A percentile compares a stretch with the other conserved stretches of the same genome.
These are phyloP conservation scores for Spergularia marina DNA, from an alignment of 148 eudicot species.

Conservation along the genomic window DNA sequence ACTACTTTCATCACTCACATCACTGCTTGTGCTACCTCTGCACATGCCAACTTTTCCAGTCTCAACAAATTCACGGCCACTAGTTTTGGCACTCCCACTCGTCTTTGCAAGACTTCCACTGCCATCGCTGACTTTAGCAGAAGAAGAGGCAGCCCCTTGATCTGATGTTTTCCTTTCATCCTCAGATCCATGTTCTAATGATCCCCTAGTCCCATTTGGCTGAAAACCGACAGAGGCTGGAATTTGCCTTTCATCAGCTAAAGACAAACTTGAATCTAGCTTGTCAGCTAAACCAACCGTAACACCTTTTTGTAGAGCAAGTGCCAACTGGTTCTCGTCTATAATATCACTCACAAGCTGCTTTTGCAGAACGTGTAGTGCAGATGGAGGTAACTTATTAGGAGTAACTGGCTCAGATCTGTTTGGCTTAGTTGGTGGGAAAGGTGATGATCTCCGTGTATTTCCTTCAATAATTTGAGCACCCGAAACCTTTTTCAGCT, in stretches of 20 bases:
- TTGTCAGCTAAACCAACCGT: conserved; percentile 39
- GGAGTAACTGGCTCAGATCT: conserved; percentile 34
- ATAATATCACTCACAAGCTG: conserved; percentile 22
- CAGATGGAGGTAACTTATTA: conserved; percentile 29
- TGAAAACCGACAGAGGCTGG: conserved; percentile 9
- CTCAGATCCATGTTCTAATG: conserved; percentile 31
- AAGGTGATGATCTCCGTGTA: conserved; percentile 31
- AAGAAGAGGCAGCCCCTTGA: conserved; percentile 36
- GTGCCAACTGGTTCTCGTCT: conserved; percentile 27
- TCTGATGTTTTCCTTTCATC: conserved; percentile 47
- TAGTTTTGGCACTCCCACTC: conserved; percentile 69
- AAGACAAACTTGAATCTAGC: conserved; percentile 42
- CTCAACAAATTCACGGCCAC: conserved; percentile 63
- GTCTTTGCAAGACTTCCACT: conserved; percentile 55
- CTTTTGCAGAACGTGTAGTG: conserved; percentile 31
- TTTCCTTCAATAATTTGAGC: conserved; percentile 32
- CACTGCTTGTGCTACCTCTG: conserved; percentile 80
- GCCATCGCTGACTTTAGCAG: conserved; percentile 64
- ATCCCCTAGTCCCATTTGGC: conserved; percentile 26
- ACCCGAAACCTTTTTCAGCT: conserved; percentile 33
- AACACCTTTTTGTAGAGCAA: conserved; percentile 31
- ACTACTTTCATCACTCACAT: conserved; percentile 76
- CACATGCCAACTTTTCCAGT: conserved; percentile 76
- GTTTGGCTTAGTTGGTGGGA: conserved; percentile 28
- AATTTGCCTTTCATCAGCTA: conserved; percentile 33